A percentile compares a stretch with the other conserved stretches of the same genome.
Conservation (phyloP, 2,329 filamentous ascomycete species). For the Coniosporium tulheliwenetii region DNA sequence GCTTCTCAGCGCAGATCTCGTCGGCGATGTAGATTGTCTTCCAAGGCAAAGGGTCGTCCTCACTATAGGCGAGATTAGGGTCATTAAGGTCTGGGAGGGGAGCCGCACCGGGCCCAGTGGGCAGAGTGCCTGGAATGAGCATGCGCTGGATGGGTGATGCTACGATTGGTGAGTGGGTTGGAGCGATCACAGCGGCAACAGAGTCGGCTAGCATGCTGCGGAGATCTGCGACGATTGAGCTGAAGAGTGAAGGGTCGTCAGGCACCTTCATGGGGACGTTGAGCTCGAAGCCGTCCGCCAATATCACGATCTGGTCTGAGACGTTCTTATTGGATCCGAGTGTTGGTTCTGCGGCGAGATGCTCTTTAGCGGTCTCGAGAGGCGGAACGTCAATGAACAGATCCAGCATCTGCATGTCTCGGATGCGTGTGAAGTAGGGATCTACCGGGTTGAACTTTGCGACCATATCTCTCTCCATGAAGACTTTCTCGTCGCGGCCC, state of each 20-base stretch:
- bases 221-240: slow-evolving; percentile 17
- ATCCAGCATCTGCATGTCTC: slow-evolving; percentile 59
- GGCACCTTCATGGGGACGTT: too few species aligned
- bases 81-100: slow-evolving; percentile 52
- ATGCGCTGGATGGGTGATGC: slow-evolving; percentile 13
- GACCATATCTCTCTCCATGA: slow-evolving; percentile 56
- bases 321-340: neutral
- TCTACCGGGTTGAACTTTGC: slow-evolving; percentile 59
- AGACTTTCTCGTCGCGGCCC: slow-evolving; percentile 76
- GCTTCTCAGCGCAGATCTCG: slow-evolving; percentile 45
- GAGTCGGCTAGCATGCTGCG: slow-evolving; percentile 15
- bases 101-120: slow-evolving; percentile 48
- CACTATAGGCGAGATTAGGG: slow-evolving; percentile 10
- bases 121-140: slow-evolving; percentile 34
- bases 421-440: slow-evolving; percentile 66
- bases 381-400: slow-evolving; percentile 45
- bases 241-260: slow-evolving; percentile 7
- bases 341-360: neutral
- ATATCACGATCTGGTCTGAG: neutral
- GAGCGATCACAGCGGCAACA: too few species aligned
- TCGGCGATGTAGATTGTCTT: slow-evolving; percentile 54
- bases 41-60: slow-evolving; percentile 41
- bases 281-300: too few species aligned
- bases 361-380: slow-evolving; percentile 8
- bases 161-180: too few species aligned